Percentiles rank a stretch among this genome's conserved stretches.
These are phyloP conservation scores for Rosa chinensis DNA, from an alignment of 306 rosid genomes.

Conservation along the genomic window DNA sequence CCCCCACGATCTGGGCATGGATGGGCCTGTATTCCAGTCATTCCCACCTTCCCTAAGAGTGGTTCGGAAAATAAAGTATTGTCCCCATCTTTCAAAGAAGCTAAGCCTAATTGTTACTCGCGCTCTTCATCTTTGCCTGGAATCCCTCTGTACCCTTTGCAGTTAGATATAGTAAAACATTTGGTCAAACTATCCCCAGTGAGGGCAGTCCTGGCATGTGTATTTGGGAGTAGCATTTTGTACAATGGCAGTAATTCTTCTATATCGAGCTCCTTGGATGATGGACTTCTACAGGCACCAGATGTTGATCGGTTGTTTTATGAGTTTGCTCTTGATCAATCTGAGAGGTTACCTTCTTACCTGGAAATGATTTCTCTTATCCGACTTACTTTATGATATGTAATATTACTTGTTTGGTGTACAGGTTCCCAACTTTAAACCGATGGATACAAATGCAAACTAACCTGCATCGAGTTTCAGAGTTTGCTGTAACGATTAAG, in stretches of 20 bases:
- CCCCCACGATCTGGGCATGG: conserved; percentile 96
- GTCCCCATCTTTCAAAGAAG: conserved; percentile 84
- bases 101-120: conserved; percentile 68
- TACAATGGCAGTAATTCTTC: conserved; percentile 72
- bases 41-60: conserved; percentile 67
- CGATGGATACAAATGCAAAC: conserved; percentile 99
- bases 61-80: conserved; percentile 74
- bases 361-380: conserved; percentile 11
- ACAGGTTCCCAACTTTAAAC: conserved; percentile 95
- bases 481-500: conserved; percentile 73
- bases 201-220: conserved; percentile 94
- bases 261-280: conserved; percentile 74
- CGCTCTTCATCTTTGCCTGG: conserved; percentile 79
- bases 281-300: conserved; percentile 68
- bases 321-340: conserved; percentile 98
- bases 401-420: conserved; percentile 25
- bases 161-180: conserved; percentile 91
- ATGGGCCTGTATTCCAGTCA: conserved; percentile 95
- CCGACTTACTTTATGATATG: conserved; percentile 17
- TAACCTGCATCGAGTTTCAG: conserved; percentile 96
- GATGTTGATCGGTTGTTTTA: conserved; percentile 83
- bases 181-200: conserved; percentile 94
- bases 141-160: conserved; percentile 81
- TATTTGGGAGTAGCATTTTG: conserved; percentile 91
- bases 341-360: conserved; percentile 69